Evolutionary conservation across 495 filamentous ascomycete species (phyloP).

Genomic region (Penicillium subrubescens): DNA sequence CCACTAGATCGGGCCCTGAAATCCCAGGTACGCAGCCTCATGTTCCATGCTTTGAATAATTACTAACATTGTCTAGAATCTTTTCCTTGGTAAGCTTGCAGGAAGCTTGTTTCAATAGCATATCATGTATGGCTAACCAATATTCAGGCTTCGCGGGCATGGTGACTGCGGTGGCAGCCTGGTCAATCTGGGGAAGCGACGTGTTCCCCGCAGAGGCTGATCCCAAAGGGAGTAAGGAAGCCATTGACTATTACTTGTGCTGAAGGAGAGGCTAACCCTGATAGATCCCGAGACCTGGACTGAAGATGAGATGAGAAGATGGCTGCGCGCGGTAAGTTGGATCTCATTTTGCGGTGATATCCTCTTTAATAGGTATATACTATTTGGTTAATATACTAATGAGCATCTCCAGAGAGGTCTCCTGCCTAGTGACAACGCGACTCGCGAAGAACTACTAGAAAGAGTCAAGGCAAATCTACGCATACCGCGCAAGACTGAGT

Average conservation of each 20-base stretch:
- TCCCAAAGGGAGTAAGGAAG: slow-evolving; percentile 67
- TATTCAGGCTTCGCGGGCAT: slow-evolving; percentile 69
- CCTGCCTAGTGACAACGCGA: slow-evolving; percentile 63
- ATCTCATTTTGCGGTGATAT: background rate
- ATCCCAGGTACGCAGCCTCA: slow-evolving; percentile 62
- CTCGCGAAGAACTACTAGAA: slow-evolving; percentile 75
- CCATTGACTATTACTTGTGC: background rate
- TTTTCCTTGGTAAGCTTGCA: slow-evolving; percentile 56
- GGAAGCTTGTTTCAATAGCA: too few species aligned
- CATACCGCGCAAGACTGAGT: slow-evolving; percentile 34
- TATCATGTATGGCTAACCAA: too few species aligned
- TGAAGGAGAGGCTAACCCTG: background rate
- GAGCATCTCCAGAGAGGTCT: slow-evolving; percentile 65
- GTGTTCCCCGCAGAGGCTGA: slow-evolving; percentile 73
- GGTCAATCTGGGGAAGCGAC: slow-evolving; percentile 80
- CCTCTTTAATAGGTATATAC: background rate
- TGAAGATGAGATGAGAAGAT: slow-evolving; percentile 67
- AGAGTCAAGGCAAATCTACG: slow-evolving; percentile 79
- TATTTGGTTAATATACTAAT: background rate
- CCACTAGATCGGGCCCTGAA: slow-evolving; percentile 76
- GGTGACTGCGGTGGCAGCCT: slow-evolving; percentile 79
- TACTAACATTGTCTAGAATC: slow-evolving; percentile 43
- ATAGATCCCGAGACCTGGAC: slow-evolving; percentile 72
- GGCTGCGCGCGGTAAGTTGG: slow-evolving; percentile 71
- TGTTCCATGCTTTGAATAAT: slow-evolving; percentile 4